These are phyloP conservation scores for Euryodendron excelsum DNA, from an alignment of 148 eudicot species.

Conservation along the genomic window DNA sequence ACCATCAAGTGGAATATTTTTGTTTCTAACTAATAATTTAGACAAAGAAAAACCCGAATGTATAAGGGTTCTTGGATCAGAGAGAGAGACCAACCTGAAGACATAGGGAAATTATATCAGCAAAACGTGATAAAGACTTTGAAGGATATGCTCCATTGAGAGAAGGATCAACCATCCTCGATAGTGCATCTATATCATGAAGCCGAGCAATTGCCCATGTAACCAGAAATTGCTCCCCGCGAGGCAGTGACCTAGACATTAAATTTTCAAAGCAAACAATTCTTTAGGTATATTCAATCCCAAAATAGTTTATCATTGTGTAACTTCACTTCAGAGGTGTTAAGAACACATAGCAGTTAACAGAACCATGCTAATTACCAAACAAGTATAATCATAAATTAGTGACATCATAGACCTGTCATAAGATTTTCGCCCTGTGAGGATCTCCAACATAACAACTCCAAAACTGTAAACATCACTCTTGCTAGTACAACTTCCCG, in stretches of 20 bases:
- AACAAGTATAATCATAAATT: neutral
- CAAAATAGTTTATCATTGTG: neutral
- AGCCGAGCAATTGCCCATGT: conserved; percentile 88
- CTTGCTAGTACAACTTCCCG: conserved; percentile 65
- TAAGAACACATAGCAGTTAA: neutral
- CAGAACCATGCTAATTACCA: neutral
- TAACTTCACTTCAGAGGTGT: neutral
- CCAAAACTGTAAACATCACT: conserved; percentile 98
- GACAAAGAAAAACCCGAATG: no score
- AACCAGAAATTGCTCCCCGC: conserved; percentile 78
- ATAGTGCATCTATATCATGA: conserved; percentile 87
- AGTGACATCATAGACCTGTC: conserved; percentile 58
- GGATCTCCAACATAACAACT: conserved; percentile 88
- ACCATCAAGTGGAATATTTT: no score
- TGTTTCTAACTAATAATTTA: no score
- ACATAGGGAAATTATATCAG: conserved; percentile 90
- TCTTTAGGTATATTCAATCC: neutral
- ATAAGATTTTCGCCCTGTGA: conserved; percentile 79
- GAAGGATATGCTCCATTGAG: conserved; percentile 71
- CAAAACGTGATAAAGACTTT: conserved; percentile 83
- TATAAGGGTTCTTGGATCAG: neutral
- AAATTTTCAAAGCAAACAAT: neutral
- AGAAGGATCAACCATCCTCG: conserved; percentile 89
- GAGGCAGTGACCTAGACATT: conserved; percentile 54
- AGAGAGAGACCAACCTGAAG: conserved; percentile 59